Base-by-base conservation (phyloP, 352 stramenopile genomes). In the Albugo candida region DNA sequence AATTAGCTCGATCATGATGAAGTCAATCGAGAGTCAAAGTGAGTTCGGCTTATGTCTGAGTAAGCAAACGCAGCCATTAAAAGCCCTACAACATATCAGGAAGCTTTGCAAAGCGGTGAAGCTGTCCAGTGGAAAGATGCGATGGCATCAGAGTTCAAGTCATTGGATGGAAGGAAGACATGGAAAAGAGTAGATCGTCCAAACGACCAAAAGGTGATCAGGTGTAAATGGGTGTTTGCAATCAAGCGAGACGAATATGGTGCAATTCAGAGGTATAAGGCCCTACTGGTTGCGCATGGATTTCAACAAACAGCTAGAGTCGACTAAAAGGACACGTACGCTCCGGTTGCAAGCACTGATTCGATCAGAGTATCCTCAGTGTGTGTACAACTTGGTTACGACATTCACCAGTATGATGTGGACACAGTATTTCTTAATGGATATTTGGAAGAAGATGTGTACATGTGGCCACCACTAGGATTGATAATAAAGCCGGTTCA, bases 231-330 rank as follows among this genome's bases (percentile, higher is more conserved):
- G 49, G 19, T 54, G 38, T 55, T 55, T 20, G 18, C 10, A 13
- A 31, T 40, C 14, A 55, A 55, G 36, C 24, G 14, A 6, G 16
- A 48, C 14, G 35, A 44, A 17, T 24, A 52, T 46, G 49, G 49
- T 5, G 10, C 1, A 4, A 17, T 55, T 10, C 27, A 34, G 12
- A 38, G 49, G 5, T 52, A 48, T 21, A 53, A 55, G 21, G 49
- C 49, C 10, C 49, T 38, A 14, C 39, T 55, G n/a, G 49, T 55
- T 34, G 49, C 49, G 39, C 49, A 55, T 42, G 49, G 49, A n/a
- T 55, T 55, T 45, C 21, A n/a, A 6, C 46, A 51, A 21, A 51
- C 38, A 13, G 14, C 20, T 27, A 45, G 3, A 8, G 34, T 57
- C 4, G 52, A 57, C 39, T 57, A 49, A 18, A 17, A 14, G 21